Conservation (phyloP, 2,329 filamentous ascomycete species). For the Xylaria hypoxylon region DNA sequence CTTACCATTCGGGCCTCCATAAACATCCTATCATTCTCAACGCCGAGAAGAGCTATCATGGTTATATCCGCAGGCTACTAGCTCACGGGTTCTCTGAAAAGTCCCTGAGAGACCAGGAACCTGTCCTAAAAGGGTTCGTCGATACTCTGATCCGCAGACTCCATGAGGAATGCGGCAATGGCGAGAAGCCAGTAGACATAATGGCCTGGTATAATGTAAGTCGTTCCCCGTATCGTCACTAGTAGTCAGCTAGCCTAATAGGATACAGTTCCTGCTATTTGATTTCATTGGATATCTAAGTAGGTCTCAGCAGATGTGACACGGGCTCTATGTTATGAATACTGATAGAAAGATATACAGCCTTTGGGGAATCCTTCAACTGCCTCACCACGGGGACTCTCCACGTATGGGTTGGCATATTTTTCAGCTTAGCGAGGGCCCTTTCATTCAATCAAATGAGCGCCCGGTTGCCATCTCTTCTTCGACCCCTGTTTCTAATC, state of each 20-base stretch:
- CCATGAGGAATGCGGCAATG: slow-evolving; percentile 8
- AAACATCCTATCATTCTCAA: slow-evolving; percentile 11
- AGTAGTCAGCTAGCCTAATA: not conserved
- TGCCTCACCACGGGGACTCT: slow-evolving; percentile 21
- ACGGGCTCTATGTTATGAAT: not conserved
- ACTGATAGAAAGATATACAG: slow-evolving; percentile 1
- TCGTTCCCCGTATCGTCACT: not conserved
- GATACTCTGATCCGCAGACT: slow-evolving; percentile 27
- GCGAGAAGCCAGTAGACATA: slow-evolving; percentile 19
- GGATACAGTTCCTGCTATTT: slow-evolving; percentile 17
- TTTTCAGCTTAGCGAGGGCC: slow-evolving; percentile 16
- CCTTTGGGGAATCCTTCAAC: slow-evolving; percentile 29
- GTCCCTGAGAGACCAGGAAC: slow-evolving; percentile 20
- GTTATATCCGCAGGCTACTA: slow-evolving; percentile 26
- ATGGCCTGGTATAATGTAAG: slow-evolving; percentile 28
- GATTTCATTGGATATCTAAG: slow-evolving; percentile 28
- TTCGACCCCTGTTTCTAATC: slow-evolving; percentile 1
- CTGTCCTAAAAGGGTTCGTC: slow-evolving; percentile 14
- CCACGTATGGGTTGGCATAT: slow-evolving; percentile 23
- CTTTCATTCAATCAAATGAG: slow-evolving; percentile 16
- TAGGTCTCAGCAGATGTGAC: not conserved
- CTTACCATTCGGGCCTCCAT: slow-evolving; percentile 6
- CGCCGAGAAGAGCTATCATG: slow-evolving; percentile 13
- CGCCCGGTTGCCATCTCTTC: slow-evolving; percentile 14
- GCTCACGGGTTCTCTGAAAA: slow-evolving; percentile 27